A percentile compares a stretch with the other conserved stretches of the same genome.
phyloP scores from a whole-genome alignment of 345 rosid species.

The Melaleuca alternifolia region DNA sequence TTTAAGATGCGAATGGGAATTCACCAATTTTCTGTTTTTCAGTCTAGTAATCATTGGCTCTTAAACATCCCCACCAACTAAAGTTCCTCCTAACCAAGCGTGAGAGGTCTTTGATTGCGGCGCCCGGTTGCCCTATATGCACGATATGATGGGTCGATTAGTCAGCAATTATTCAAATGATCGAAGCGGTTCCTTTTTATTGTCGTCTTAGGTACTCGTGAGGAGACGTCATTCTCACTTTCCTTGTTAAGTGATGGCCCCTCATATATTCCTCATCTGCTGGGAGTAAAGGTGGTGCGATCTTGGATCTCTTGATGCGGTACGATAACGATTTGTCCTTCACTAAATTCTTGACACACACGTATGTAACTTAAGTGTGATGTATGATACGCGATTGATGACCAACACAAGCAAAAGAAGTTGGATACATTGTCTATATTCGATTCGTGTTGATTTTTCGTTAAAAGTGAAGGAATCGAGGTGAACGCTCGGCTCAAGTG shows the following conservation, averaged over 20 bases:
- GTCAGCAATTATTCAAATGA: neutral
- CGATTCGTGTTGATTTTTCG: neutral
- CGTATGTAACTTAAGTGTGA: neutral
- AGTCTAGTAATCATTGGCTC: neutral
- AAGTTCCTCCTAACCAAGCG: neutral
- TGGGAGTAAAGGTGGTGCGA: neutral
- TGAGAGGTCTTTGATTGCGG: neutral
- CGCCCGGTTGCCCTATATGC: neutral
- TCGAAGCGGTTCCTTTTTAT: neutral
- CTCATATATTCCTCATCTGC: neutral
- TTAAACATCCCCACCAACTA: neutral
- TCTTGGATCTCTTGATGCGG: neutral
- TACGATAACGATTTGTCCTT: neutral
- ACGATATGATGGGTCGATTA: neutral
- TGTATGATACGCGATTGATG: neutral
- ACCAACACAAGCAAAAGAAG: neutral
- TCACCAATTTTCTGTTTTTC: neutral
- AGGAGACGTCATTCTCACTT: neutral
- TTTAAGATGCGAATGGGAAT: neutral
- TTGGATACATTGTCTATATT: neutral
- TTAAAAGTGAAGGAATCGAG: neutral
- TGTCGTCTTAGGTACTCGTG: neutral
- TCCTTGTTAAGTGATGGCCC: neutral
- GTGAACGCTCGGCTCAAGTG: neutral
- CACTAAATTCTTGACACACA: neutral